These are phyloP conservation scores for Fraxinus excelsior DNA, from an alignment of 257 asterid genomes.

Conservation along the genomic window DNA sequence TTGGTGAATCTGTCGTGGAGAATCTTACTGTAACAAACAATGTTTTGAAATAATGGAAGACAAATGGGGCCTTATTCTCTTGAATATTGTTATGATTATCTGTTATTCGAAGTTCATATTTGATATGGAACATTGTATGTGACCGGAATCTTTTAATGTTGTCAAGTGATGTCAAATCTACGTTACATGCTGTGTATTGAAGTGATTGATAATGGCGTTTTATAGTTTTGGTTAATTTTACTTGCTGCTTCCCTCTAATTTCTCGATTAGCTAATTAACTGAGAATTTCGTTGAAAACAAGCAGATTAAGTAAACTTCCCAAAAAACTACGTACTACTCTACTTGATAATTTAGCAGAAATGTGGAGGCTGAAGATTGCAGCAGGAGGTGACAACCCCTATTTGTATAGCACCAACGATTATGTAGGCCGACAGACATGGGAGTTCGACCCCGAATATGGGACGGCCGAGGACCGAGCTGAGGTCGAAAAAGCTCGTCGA, in stretches of 20 bases:
- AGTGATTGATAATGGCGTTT: no score
- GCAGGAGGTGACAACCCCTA: constrained; percentile 23
- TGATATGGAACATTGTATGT: no score
- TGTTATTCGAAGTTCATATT: no score
- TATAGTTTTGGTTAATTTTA: neutral
- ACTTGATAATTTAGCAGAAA: neutral
- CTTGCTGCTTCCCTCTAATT: neutral
- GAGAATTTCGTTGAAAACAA: neutral
- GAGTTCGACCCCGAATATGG: constrained; percentile 29
- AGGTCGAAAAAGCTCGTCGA: constrained; percentile 21
- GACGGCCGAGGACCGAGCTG: constrained; percentile 9
- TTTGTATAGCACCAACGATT: constrained; percentile 26
- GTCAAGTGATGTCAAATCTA: no score
- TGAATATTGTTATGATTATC: no score
- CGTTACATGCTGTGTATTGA: no score
- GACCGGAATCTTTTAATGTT: no score
- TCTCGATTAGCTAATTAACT: neutral
- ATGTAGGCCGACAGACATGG: constrained; percentile 30
- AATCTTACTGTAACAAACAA: no score
- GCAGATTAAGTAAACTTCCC: neutral
- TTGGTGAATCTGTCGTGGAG: no score
- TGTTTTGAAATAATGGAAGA: no score
- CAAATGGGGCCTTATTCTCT: no score
- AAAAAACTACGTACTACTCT: neutral
- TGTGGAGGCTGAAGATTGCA: constrained; percentile 34